Evolutionary conservation across 1,284 basidiomycete species (phyloP).

Genomic region (Cystobasidium sp.): DNA sequence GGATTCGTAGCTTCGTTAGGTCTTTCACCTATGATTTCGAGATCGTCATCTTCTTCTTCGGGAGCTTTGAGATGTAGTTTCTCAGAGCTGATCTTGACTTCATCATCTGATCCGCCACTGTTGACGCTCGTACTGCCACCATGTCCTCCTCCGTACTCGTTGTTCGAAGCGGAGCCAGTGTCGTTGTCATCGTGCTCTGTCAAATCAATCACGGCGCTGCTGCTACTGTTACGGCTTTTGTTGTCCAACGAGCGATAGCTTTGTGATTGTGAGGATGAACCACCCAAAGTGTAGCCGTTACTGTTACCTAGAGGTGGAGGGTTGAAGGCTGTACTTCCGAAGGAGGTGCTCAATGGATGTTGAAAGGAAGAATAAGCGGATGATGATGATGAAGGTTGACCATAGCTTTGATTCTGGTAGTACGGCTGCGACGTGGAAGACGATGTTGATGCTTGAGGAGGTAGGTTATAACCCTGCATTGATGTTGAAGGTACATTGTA

Average conservation of each 20-base stretch:
- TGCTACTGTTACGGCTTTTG: neutral
- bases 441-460: neutral
- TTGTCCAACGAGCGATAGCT: neutral
- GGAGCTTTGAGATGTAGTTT: constrained; percentile 16
- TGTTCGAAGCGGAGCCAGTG: constrained; percentile 4
- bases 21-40: constrained; percentile 33
- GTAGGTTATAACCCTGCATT: neutral
- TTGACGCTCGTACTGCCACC: constrained; percentile 2
- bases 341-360: too few relatives aligned
- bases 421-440: too few relatives aligned
- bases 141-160: neutral
- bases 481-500: neutral
- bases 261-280: neutral
- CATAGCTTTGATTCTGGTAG: too few relatives aligned
- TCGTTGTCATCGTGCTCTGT: constrained; percentile 38
- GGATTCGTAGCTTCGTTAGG: constrained; percentile 41
- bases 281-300: too few relatives aligned
- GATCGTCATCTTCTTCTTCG: constrained; percentile 33
- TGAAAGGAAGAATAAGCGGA: too few relatives aligned
- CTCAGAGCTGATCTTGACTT: constrained; percentile 29
- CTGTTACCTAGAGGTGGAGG: neutral
- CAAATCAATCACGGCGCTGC: constrained; percentile 29
- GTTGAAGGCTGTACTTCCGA: too few relatives aligned
- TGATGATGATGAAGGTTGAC: too few relatives aligned
- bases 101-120: constrained; percentile 17